Percentiles rank a stretch among this genome's conserved stretches.
These are phyloP conservation scores for Alternaria infectoria DNA, from an alignment of 2,329 filamentous ascomycete species.

Conservation along the genomic window DNA sequence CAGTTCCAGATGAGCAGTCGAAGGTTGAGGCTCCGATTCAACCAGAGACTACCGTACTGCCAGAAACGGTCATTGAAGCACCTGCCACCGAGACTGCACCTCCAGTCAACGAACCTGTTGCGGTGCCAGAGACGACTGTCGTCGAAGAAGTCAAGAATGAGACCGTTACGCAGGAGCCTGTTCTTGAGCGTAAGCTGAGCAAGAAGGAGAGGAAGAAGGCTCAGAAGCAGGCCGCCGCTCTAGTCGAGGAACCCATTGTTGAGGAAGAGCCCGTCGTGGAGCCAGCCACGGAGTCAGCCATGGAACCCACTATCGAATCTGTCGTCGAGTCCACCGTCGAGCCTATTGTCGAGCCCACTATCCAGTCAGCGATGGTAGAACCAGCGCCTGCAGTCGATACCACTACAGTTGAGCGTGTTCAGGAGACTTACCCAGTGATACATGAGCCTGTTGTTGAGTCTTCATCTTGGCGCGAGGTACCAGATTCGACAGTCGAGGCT, in stretches of 20 bases:
- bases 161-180: slow-evolving; percentile 18
- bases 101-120: not conserved
- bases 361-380: not conserved
- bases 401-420: not conserved
- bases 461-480: not conserved
- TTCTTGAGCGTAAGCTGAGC: slow-evolving; percentile 37
- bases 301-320: not conserved
- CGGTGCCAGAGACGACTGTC: not conserved
- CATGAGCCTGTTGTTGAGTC: not conserved
- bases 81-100: slow-evolving; percentile 4
- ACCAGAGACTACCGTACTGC: not conserved
- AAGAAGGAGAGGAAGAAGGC: slow-evolving; percentile 45
- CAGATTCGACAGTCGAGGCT: slow-evolving; percentile 4
- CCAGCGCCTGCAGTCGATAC: not conserved
- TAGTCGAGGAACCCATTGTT: slow-evolving; percentile 11
- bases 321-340: not conserved
- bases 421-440: not conserved
- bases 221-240: slow-evolving; percentile 26
- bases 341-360: not conserved
- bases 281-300: not conserved
- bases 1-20: not conserved
- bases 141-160: slow-evolving; percentile 3
- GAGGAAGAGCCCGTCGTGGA: slow-evolving; percentile 2
- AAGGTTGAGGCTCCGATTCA: not conserved
- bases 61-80: not conserved